Evolutionary conservation across 345 rosid genomes (phyloP).

Genomic region (Salix brachista): DNA sequence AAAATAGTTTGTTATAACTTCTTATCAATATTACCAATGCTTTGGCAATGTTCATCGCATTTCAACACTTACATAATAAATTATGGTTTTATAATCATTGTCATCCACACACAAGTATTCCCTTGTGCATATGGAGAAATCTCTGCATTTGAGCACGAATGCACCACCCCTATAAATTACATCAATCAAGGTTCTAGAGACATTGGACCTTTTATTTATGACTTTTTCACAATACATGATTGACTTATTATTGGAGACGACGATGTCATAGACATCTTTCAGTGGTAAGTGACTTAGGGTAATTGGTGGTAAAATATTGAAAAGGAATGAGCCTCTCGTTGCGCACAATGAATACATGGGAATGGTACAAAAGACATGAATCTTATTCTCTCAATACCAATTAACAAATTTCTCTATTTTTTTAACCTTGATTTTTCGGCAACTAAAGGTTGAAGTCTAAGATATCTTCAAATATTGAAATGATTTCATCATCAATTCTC

Average conservation of each 20-base stretch:
- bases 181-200: neutral
- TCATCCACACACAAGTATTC: neutral
- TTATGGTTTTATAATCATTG: neutral
- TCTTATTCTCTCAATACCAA: neutral
- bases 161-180: neutral
- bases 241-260: neutral
- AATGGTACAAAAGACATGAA: neutral
- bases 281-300: neutral
- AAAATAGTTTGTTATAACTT: neutral
- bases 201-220: neutral
- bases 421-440: neutral
- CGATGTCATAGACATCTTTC: neutral
- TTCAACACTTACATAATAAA: neutral
- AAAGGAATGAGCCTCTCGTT: neutral
- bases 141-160: neutral
- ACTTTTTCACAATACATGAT: neutral
- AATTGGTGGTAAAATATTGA: neutral
- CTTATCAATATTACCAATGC: neutral
- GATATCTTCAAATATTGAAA: neutral
- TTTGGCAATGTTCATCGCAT: neutral
- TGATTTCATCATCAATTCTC: too few relatives aligned
- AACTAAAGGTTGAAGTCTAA: neutral
- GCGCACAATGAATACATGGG: neutral
- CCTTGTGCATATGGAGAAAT: neutral
- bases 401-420: neutral